These are phyloP conservation scores for Leccinellum luteum DNA, from an alignment of 768 basidiomycete genomes.

Conservation along the genomic window DNA sequence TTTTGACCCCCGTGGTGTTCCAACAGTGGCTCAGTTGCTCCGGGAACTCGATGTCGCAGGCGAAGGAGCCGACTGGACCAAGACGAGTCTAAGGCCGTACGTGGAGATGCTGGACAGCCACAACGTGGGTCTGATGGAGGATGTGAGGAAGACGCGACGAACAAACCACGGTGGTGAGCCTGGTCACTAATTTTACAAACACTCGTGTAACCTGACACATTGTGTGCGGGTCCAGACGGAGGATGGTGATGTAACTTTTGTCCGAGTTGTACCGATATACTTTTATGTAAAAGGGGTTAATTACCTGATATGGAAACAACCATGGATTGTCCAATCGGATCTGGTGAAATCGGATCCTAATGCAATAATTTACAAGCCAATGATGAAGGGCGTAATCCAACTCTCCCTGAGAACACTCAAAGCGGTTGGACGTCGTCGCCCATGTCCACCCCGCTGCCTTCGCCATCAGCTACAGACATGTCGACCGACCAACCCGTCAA, in stretches of 20 bases:
- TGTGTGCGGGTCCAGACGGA: slow-evolving; percentile 14
- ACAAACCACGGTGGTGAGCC: slow-evolving; percentile 19
- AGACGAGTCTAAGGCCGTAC: slow-evolving; percentile 85
- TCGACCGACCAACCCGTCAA: background rate
- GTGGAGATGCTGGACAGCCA: slow-evolving; percentile 88
- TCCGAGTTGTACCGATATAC: background rate
- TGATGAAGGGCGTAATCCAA: background rate
- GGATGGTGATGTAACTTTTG: slow-evolving; percentile 24
- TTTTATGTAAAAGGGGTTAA: slow-evolving; percentile 1
- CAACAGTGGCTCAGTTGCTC: slow-evolving; percentile 83
- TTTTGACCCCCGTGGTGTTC: slow-evolving; percentile 84
- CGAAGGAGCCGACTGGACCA: slow-evolving; percentile 76
- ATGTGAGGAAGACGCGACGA: slow-evolving; percentile 26
- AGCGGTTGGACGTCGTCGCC: slow-evolving; percentile 5
- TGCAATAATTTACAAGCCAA: background rate
- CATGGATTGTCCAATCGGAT: slow-evolving; percentile 17
- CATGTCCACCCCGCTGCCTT: slow-evolving; percentile 23
- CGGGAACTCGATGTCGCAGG: slow-evolving; percentile 63
- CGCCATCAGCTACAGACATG: slow-evolving; percentile 3
- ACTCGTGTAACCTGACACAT: background rate
- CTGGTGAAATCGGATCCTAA: background rate
- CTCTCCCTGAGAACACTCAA: slow-evolving; percentile 16
- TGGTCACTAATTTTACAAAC: background rate
- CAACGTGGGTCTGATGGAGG: slow-evolving; percentile 31
- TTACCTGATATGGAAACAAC: slow-evolving; percentile 1